These are phyloP conservation scores for Gamarada debralockiae DNA, from an alignment of 495 filamentous ascomycete genomes.

Conservation along the genomic window DNA sequence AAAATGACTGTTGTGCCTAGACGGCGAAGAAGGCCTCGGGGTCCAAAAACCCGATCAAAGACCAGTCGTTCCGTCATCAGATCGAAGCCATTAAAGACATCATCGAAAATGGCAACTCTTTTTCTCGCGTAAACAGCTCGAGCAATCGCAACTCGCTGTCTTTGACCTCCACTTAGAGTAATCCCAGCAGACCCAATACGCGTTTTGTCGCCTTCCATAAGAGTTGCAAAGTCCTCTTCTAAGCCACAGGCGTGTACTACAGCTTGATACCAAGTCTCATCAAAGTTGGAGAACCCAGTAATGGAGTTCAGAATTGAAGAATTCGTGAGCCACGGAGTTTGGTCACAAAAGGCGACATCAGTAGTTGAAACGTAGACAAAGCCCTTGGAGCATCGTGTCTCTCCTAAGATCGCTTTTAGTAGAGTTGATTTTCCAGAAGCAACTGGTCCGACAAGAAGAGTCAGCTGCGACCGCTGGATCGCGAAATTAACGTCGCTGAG, in stretches of 20 bases:
- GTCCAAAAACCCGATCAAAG: slow-evolving; percentile 50
- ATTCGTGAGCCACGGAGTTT: slow-evolving; percentile 52
- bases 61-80: slow-evolving; percentile 55
- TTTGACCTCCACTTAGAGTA: slow-evolving; percentile 52
- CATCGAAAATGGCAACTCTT: slow-evolving; percentile 53
- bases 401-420: slow-evolving; percentile 43
- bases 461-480: slow-evolving; percentile 53
- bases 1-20: slow-evolving; percentile 39
- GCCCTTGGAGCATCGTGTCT: slow-evolving; percentile 32
- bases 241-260: slow-evolving; percentile 28
- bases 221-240: slow-evolving; percentile 28
- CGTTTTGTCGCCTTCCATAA: slow-evolving; percentile 49
- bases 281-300: slow-evolving; percentile 45
- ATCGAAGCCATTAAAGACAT: slow-evolving; percentile 60
- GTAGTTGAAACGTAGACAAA: slow-evolving; percentile 1
- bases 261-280: slow-evolving; percentile 29
- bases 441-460: slow-evolving; percentile 46
- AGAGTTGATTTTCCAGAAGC: slow-evolving; percentile 49
- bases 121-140: slow-evolving; percentile 54
- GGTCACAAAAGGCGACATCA: slow-evolving; percentile 34
- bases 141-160: slow-evolving; percentile 52
- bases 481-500: slow-evolving; percentile 55
- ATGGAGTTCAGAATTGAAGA: slow-evolving; percentile 56
- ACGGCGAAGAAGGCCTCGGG: slow-evolving; percentile 45
- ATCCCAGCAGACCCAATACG: slow-evolving; percentile 54